Evolutionary conservation across 768 basidiomycete genomes (phyloP), one percentile per base, ranked within the genome.

Genomic region (Boletus reticuloceps): DNA sequence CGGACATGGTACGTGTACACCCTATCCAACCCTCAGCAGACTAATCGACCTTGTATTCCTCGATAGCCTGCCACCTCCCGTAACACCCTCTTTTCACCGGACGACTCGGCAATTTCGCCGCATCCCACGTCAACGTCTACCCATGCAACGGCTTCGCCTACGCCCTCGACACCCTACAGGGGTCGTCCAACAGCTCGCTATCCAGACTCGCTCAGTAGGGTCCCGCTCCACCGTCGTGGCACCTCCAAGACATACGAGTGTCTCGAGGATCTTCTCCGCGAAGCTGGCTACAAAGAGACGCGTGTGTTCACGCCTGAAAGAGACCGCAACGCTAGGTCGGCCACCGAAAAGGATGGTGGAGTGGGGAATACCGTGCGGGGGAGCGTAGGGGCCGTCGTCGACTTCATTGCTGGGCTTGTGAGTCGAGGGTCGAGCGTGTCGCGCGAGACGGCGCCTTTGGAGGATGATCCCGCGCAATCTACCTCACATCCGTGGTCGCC

Each of bases 281-380:
- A 93, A 68, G 91, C 91, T 1, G 94, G 94, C 2, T 95, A 94
- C 77, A 93, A 92, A 69, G 94, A 96, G 66, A 94, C 92, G 4
- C 82, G 93, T 41, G 80, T 97, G 12, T 89, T 91, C 63, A 94
- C 94, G 0, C 93, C 94, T 9, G 91, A 94, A 70, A 75, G 79
- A 5, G 89, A 92, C 55, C 79, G 81, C 38, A 64, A 66, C 17
- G 74, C 68, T 25, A 63, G 64, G 20, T 65, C 64, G 12, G 66
- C 69, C 13, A 14, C 49, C 10, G 64, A 53, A 58, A 69, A 63
- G 36, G 64, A 53, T 55, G 56, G 66, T 62, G 48, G 64, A 10
- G 69, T 62, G 51, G 73, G 73, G 27, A 72, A 72, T 22, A 76
- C 74, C 49, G 67, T 79, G 53, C 74, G 76, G 48, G 69, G 62